Base-by-base conservation (phyloP, 495 filamentous ascomycete species). In the Podospora pseudoanserina region DNA sequence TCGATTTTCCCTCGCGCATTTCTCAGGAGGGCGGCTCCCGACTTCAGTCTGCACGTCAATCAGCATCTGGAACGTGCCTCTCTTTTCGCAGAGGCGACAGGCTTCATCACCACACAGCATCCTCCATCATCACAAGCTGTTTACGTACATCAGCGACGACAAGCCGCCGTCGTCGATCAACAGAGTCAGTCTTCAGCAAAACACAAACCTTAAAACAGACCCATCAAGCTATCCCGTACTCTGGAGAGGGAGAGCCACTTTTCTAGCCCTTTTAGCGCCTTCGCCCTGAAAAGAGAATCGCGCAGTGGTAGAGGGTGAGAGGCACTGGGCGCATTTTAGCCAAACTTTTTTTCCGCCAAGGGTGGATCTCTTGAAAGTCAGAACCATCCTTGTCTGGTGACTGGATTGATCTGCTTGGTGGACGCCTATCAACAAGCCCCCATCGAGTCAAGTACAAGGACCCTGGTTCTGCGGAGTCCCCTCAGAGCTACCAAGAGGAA, bases 1-100 rank as follows among this genome's bases (percentile, higher is more conserved):
- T 75, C 69, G 65, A 76, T 78, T 75, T 74, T 74, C 73, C 69
- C 70, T 68, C 70, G 70, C 65, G 60, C 68, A 65, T 72, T 68
- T 66, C 70, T 55, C 68, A 27, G 19, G 39, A 59, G 28, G 23
- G 55, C 64, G 49, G 60, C 4, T 32, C 16, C 66, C 39, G 53
- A 49, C 28, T 19, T 32, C 59, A 34, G 64, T 49, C 27, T 63
- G 61, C 59, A 61, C 55, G 19, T 58, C 55, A 61, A 20, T 16
- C n/a, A 58, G 23, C n/a, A 9, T 27, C n/a, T 58, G 23, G 18
- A 20, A 58, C 56, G 59, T 61, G 26, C 59, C 39, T 49, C 39
- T 49, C 23, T 23, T 39, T 11, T 49, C 9, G 39, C 15, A 49
- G 9, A 49, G 39, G 39, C 39, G 39, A 11, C 39, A 49, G 39